Evolutionary conservation across 2,329 filamentous ascomycete genomes (phyloP), one percentile per base, ranked within the genome.

Genomic region (Microcyclosporella mali): DNA sequence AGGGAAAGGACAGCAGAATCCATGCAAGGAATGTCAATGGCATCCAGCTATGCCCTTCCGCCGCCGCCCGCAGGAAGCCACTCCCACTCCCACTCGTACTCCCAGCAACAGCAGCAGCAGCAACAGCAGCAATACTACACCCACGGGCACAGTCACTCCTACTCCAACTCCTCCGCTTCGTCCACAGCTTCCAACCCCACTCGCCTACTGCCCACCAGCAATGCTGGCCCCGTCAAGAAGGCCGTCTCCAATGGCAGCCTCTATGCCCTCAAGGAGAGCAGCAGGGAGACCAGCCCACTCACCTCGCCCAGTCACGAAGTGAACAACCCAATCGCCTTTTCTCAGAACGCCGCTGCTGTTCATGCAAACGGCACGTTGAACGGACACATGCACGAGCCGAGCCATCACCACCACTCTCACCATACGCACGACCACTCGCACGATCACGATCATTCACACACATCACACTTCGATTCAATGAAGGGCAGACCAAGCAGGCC

Each of bases 1-100:
- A n/a, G 28, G 41, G 9, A 51, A 50, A 33, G 56, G 56, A 12
- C 31, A 27, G 27, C 33, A 18, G 9, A 6, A 8, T 34, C 33
- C 4, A 25, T 32, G 37, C 37, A 17, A 4, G 37, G 28, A 28
- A 18, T 33, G 36, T 12, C 28, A 3, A 71, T 71, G 68, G 67
- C 68, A 47, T 69, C 68, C 44, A 67, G 65, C 44, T 70, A 70
- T 62, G 67, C 67, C 33, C 60, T 70, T 49, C 68, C 69, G 37
- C 46, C 60, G 50, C 68, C 69, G 37, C 46, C 60, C 7, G 14
- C 31, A 11, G 33, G 33, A 34, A 34, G 33, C 33, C 33, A 34
- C 15, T 45, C 21, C 21, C 21, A 25, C 21, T 6, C 6, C 9
- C 21, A 25, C 21, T 25, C 21, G 6, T 25, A 25, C 21, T 25